A percentile compares a stretch with the other conserved stretches of the same genome.
Evolutionary conservation across 129 eudicot genomes (phyloP).

Genomic region (Chrysanthemum seticuspe): DNA sequence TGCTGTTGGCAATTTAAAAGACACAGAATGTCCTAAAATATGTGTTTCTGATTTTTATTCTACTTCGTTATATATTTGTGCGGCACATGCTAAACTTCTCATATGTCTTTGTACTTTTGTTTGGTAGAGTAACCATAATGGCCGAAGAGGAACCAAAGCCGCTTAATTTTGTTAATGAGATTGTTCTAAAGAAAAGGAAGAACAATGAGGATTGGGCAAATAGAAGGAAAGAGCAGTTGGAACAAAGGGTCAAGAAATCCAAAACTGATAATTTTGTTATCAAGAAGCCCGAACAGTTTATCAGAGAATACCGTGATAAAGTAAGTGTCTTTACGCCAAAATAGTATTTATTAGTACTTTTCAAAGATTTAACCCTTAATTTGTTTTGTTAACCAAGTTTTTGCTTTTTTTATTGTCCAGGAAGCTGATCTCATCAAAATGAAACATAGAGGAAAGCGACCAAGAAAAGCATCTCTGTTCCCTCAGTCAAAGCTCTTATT

Average conservation of each 20-base stretch:
- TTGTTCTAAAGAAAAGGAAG: conserved; percentile 82
- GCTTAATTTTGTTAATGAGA: conserved; percentile 59
- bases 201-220: conserved; percentile 89
- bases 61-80: neutral
- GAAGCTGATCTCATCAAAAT: conserved; percentile 76
- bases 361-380: neutral
- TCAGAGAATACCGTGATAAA: conserved; percentile 67
- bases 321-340: conserved; percentile 29
- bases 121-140: conserved; percentile 37
- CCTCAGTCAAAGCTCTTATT: conserved; percentile 68
- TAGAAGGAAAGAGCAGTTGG: conserved; percentile 66
- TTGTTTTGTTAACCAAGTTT: neutral
- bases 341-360: neutral
- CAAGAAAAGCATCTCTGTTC: conserved; percentile 21
- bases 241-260: conserved; percentile 60
- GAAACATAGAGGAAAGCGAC: conserved; percentile 63
- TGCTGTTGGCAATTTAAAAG: too few species aligned
- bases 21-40: too few species aligned
- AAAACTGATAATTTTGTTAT: conserved; percentile 48
- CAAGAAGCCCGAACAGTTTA: conserved; percentile 79
- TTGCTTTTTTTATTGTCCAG: conserved; percentile 28
- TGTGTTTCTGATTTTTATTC: neutral
- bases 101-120: neutral
- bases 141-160: conserved; percentile 51
- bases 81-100: neutral